Base-by-base conservation (phyloP, 2,329 filamentous ascomycete species). In the Metarhizium humberi region DNA sequence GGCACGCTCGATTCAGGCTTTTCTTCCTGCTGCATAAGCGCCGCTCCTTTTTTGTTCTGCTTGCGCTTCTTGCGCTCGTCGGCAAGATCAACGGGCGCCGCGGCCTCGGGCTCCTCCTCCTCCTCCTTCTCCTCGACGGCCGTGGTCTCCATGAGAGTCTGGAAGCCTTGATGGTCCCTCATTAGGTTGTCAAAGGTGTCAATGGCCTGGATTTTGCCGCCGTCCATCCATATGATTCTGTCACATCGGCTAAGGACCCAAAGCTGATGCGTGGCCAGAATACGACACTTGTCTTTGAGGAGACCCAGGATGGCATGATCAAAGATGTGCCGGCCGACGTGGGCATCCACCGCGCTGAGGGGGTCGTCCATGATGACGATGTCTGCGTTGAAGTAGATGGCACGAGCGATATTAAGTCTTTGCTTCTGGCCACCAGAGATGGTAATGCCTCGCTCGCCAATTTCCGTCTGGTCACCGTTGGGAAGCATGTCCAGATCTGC, bases 341-440 rank as follows among this genome's bases (percentile, higher is more conserved):
- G 84, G 20, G 85, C 84, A 62, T 88, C 85, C 3, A 88, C 85
- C 2, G 85, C 85, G 50, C 81, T 85, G 1, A 88, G 72, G 1
- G 85, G 84, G 59, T 88, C 85, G 61, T 88, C 85, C 79, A 87
- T 83, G 32, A 88, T 74, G 20, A 87, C 78, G 52, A 87, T 79
- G 56, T 86, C 82, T 11, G 84, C 78, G 58, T 87, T 77, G 57
- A 86, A 87, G 73, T 92, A 79, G 60, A 87, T 86, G 57, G 85
- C 84, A 51, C 94, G 82, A 18, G 94, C 94, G 65, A 97, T 96
- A 67, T 96, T 97, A 61, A 96, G 76, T 11, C 94, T 84, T 69
- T 96, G 92, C 70, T 96, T 96, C 70, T 97, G 92, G 2, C 92
- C 92, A 55, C 94, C 92, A 18, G 91, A 96, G 1, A 97, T 88